Percentiles rank a stretch among this genome's conserved stretches.
phyloP scores from a whole-genome alignment of 1,284 basidiomycete genomes.

The Tausonia pullulans region DNA sequence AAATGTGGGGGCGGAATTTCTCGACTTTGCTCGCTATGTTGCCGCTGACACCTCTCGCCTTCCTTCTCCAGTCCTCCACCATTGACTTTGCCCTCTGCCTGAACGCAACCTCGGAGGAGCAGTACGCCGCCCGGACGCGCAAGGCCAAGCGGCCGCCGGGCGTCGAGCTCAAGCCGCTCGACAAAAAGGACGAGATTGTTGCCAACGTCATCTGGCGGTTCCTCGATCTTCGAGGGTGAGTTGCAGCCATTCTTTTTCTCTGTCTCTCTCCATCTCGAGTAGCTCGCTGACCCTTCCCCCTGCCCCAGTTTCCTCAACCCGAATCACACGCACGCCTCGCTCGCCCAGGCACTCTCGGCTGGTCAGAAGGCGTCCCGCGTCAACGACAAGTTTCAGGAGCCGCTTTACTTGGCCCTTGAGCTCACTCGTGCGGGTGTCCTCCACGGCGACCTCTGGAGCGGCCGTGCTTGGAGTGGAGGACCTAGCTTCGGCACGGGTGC shows the following conservation, averaged over 20 bases:
- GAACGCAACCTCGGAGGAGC: conserved; percentile 72
- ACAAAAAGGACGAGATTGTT: conserved; percentile 97
- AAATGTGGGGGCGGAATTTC: conserved; percentile 52
- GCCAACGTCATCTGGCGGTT: conserved; percentile 98
- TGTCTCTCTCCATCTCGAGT: not conserved
- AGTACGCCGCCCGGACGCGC: conserved; percentile 59
- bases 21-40: not conserved
- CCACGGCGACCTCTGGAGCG: conserved; percentile 84
- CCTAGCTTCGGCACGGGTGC: conserved; percentile 83
- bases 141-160: conserved; percentile 40
- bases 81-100: conserved; percentile 93
- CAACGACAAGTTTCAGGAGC: conserved; percentile 98
- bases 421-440: conserved; percentile 87
- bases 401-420: conserved; percentile 84
- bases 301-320: conserved; percentile 64
- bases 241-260: not conserved
- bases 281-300: not conserved
- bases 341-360: conserved; percentile 80
- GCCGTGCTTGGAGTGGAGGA: conserved; percentile 79
- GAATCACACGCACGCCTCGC: conserved; percentile 72
- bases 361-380: conserved; percentile 65
- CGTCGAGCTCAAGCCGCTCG: conserved; percentile 47
- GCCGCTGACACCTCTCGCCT: not conserved
- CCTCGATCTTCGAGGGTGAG: conserved; percentile 81
- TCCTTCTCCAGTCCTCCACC: conserved; percentile 61